Base-by-base conservation (phyloP, 306 rosid species). In the Prunus campanulata region DNA sequence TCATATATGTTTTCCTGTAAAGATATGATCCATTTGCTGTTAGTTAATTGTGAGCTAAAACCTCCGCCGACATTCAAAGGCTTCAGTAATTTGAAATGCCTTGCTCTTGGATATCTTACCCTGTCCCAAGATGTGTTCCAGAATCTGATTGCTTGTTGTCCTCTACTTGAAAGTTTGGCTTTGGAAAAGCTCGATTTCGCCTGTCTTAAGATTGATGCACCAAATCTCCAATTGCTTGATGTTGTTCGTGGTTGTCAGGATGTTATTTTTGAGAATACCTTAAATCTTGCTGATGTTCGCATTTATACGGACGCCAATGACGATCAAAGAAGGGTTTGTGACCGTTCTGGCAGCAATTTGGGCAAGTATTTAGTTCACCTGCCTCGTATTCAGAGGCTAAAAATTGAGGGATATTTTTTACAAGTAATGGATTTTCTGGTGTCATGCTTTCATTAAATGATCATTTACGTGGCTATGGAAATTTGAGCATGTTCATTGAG, bases 1-100 rank as follows among this genome's bases (percentile, higher is more conserved):
- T 82, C 91, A 0, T 74, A 85, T 68, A 69, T 90, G 61, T 90
- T 87, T 77, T 14, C 70, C 75, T 90, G 90, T 77, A 87, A 87
- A 66, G 70, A 80, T 70, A 63, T 90, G 76, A 42, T 6, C 64
- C 83, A 78, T 72, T 76, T 90, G 50, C 87, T 82, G 69, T 77
- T 90, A 39, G 85, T 70, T 65, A 82, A 80, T 22, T 90, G 93
- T 61, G 71, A 74, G 77, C 82, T 90, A 59, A 84, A 80, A 70
- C 90, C 39, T 35, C 39, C 7, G 7, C 39, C 1, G 0, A 35
- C 39, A 35, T 35, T 35, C 39, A 35, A 35, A 5, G 39, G 39
- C 39, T 35, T 35, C 39, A 35, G 7, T 7, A 1, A 35, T 35
- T 87, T 90, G 82, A 90, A 84, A 78, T 84, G 82, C 69, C 86